Percentiles rank a stretch among this genome's conserved stretches.
Conservation (phyloP, 2,329 filamentous ascomycete species). For the Penicillium sp. region DNA sequence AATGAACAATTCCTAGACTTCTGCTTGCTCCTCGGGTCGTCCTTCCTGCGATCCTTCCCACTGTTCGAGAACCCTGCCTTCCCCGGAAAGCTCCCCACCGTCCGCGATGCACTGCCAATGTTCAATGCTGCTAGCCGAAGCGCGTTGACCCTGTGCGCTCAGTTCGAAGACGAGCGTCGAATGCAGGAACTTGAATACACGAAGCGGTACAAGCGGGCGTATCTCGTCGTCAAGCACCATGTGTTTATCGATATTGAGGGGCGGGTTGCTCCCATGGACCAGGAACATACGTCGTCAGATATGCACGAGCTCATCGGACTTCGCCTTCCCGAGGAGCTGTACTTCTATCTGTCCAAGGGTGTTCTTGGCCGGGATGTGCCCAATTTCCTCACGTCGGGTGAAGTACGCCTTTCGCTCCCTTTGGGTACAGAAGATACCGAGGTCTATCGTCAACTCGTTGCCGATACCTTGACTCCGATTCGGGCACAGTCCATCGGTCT, state of each 20-base stretch:
- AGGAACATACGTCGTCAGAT: slow-evolving; percentile 74
- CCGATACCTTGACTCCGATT: slow-evolving; percentile 70
- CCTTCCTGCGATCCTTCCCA: slow-evolving; percentile 78
- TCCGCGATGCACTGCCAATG: slow-evolving; percentile 77
- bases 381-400: slow-evolving; percentile 77
- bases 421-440: slow-evolving; percentile 78
- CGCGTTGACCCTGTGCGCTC: slow-evolving; percentile 72
- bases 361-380: slow-evolving; percentile 77
- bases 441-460: slow-evolving; percentile 79
- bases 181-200: slow-evolving; percentile 73
- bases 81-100: slow-evolving; percentile 58
- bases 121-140: slow-evolving; percentile 67
- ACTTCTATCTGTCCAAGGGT: slow-evolving; percentile 84
- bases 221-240: slow-evolving; percentile 84
- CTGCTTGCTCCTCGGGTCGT: slow-evolving; percentile 78
- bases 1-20: slow-evolving; percentile 81
- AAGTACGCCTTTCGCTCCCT: slow-evolving; percentile 78
- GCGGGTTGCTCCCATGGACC: slow-evolving; percentile 72
- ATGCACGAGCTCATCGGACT: slow-evolving; percentile 90
- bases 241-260: slow-evolving; percentile 78
- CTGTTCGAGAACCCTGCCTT: slow-evolving; percentile 66
- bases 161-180: slow-evolving; percentile 77
- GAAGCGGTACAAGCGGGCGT: slow-evolving; percentile 82
- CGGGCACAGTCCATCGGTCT: slow-evolving; percentile 77
- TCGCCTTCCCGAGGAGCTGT: slow-evolving; percentile 83